Conservation (phyloP, 2,329 filamentous ascomycete species). For the Tolypocladium pustulatum region DNA sequence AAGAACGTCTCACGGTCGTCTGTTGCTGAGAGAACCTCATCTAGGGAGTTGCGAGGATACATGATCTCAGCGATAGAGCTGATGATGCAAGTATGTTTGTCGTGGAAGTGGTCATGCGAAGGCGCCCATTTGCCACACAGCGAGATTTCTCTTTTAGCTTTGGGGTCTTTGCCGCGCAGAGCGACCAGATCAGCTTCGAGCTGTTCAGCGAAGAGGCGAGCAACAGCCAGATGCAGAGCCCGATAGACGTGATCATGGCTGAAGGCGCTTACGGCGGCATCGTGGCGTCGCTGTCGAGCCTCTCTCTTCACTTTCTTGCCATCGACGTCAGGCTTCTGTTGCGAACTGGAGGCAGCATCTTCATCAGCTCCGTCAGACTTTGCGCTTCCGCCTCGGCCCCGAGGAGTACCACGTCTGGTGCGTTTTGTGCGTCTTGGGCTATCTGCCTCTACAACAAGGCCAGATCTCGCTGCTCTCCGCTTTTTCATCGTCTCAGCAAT, state of each 20-base stretch:
- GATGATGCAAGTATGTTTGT: conserved; percentile 46
- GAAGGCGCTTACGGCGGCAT: conserved; percentile 28
- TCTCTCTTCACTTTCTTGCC: conserved; percentile 3
- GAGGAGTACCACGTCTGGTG: background rate
- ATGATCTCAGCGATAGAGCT: conserved; percentile 47
- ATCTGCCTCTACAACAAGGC: background rate
- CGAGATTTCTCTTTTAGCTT: conserved; percentile 34
- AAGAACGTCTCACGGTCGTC: conserved; percentile 39
- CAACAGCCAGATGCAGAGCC: conserved; percentile 39
- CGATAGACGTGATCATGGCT: conserved; percentile 34
- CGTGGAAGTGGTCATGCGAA: conserved; percentile 41
- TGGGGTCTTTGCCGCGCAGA: conserved; percentile 26
- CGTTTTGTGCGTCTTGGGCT: background rate
- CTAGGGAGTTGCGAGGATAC: conserved; percentile 23
- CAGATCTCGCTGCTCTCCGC: background rate
- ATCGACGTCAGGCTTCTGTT: background rate
- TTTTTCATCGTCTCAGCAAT: conserved; percentile 4
- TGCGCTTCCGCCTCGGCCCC: background rate
- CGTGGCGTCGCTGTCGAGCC: conserved; percentile 27
- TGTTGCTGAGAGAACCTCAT: conserved; percentile 19
- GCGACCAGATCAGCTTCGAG: conserved; percentile 33
- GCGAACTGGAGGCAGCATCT: background rate
- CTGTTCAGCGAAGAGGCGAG: conserved; percentile 46
- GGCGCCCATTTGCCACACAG: conserved; percentile 53
- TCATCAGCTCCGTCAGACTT: background rate